Percentiles rank a stretch among this genome's conserved stretches.
phyloP scores from a whole-genome alignment of 192 early-diverging fungal genomes.

The Coemansia sp. region DNA sequence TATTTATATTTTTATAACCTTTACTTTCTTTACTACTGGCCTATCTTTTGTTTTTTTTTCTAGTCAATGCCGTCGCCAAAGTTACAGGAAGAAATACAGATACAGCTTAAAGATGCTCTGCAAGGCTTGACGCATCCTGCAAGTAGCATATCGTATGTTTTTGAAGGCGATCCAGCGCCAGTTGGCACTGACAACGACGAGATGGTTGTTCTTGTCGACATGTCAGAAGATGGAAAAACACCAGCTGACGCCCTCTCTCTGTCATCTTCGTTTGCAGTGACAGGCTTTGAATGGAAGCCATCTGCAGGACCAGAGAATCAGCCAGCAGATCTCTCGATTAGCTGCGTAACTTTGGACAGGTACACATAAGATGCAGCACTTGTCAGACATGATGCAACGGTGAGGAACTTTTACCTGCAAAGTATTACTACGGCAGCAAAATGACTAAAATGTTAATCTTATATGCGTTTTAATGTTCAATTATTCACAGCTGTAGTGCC shows the following conservation, averaged over 20 bases:
- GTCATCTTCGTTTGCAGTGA: conserved; percentile 36
- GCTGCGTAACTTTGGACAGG: conserved; percentile 27
- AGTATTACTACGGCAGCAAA: too few relatives aligned
- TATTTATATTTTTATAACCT: neutral
- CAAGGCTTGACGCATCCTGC: conserved; percentile 38
- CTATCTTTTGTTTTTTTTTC: neutral
- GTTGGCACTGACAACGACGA: conserved; percentile 24
- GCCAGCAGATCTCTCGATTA: conserved; percentile 18
- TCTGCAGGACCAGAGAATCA: neutral
- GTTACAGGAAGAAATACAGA: conserved; percentile 19
- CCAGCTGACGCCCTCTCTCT: conserved; percentile 30
- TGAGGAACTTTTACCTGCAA: too few relatives aligned
- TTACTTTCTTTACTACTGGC: neutral
- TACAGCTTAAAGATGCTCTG: conserved; percentile 31
- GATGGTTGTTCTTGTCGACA: conserved; percentile 35
- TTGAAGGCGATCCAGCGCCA: conserved; percentile 45
- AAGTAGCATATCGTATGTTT: conserved; percentile 23
- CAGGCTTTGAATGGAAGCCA: conserved; percentile 37
- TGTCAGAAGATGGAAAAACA: conserved; percentile 23
- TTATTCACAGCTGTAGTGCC: neutral
- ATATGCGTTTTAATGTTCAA: neutral
- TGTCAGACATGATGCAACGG: too few relatives aligned
- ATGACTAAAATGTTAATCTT: too few relatives aligned
- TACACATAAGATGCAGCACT: neutral
- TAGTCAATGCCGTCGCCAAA: conserved; percentile 2